Conservation (phyloP, 805 yeast genomes). For the Metschnikowia bowlesiae region DNA sequence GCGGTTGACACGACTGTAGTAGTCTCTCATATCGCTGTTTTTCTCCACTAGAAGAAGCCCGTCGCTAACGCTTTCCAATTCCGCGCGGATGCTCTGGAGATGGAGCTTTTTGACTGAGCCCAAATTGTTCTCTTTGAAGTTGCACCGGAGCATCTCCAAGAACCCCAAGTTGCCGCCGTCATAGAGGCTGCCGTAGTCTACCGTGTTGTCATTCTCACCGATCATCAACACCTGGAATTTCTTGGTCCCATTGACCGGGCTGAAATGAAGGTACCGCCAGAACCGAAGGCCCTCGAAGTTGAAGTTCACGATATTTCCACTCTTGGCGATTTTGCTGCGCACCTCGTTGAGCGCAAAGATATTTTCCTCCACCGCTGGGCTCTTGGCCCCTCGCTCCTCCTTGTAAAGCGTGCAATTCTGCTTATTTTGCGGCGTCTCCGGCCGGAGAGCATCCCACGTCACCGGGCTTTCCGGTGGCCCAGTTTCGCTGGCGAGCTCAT, state of each 20-base stretch:
- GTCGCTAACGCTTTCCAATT: slow-evolving; percentile 26
- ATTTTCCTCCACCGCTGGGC: slow-evolving; percentile 16
- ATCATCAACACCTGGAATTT: slow-evolving; percentile 51
- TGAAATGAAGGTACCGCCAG: slow-evolving; percentile 57
- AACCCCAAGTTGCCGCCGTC: slow-evolving; percentile 32
- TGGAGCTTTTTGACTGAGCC: slow-evolving; percentile 40
- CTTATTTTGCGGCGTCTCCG: slow-evolving; percentile 12
- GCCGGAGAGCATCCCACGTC: slow-evolving; percentile 33
- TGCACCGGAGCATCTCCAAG: slow-evolving; percentile 36
- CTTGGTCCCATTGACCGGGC: slow-evolving; percentile 49
- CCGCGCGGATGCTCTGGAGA: slow-evolving; percentile 23
- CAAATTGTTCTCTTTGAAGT: slow-evolving; percentile 46
- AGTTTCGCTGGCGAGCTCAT: slow-evolving; percentile 29
- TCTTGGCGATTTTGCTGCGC: slow-evolving; percentile 30
- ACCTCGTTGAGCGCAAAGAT: slow-evolving; percentile 22
- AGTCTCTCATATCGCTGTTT: slow-evolving; percentile 19
- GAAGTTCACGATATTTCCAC: slow-evolving; percentile 41
- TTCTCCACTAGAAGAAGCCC: slow-evolving; percentile 25
- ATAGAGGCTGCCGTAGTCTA: slow-evolving; percentile 16
- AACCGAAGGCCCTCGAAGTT: slow-evolving; percentile 42
- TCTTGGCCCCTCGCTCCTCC: slow-evolving; percentile 5
- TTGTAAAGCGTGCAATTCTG: slow-evolving; percentile 21
- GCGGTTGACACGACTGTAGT: slow-evolving; percentile 28
- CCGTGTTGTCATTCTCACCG: slow-evolving; percentile 20
- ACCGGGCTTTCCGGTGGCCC: not conserved